Base-by-base conservation (phyloP, 805 yeast genomes). In the Candida stauntonica region DNA sequence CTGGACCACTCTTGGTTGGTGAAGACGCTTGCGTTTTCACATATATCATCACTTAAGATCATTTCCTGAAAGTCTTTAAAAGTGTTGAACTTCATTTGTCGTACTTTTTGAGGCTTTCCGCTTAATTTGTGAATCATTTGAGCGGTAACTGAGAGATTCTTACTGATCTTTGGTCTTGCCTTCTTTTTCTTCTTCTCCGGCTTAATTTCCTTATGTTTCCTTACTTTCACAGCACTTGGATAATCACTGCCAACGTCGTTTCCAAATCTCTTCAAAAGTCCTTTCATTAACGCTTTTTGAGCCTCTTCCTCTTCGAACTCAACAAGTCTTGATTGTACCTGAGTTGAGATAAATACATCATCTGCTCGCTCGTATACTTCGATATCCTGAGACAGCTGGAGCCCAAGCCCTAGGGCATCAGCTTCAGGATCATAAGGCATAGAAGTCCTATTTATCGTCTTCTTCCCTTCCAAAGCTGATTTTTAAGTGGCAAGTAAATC, bases 281-380 rank as follows among this genome's bases (percentile, higher is more conserved):
- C 24, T 11, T 21, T 21, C 24, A 21, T 21, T 21, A 8, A 11
- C 8, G 18, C 23, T 6, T 17, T 21, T 14, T 26, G 21, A 16
- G 28, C 24, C 5, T 30, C 31, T 23, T 52, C 53, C 13, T 40
- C 37, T 4, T 48, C 46, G 2, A 51, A 9, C 3, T 46, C 50
- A 14, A 51, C 57, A 5, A 52, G 7, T 11, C 54, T 39, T 1
- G 54, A 41, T 36, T 51, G 58, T 12, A 47, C 44, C 38, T 54
- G 57, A 3, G 57, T 49, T 15, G 55, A 52, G 17, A 49, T 33
- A 27, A 52, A 49, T 8, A 48, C 26, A 16, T 32, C 38, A 12
- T 38, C 42, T 29, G 14, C 14, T 13, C n/a, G 11, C 17, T 41
- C 44, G 13, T 31, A 17, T 7, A 16, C 36, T 14, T 34, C 32